These are phyloP conservation scores for Lathyrus oleraceus DNA, from an alignment of 306 rosid species.

Conservation along the genomic window DNA sequence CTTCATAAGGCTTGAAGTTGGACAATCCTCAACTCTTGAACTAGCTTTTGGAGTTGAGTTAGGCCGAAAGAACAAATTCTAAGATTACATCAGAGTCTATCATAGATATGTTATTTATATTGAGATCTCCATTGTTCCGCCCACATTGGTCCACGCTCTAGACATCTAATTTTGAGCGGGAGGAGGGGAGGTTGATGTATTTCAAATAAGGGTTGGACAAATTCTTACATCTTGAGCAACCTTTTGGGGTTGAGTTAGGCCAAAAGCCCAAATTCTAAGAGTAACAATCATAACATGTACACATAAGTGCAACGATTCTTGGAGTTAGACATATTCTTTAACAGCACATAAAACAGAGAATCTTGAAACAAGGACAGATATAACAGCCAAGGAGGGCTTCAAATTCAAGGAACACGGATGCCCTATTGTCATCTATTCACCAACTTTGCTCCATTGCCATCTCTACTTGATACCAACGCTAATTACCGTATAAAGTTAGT, in stretches of 20 bases:
- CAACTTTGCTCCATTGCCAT: neutral
- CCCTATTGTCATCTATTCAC: neutral
- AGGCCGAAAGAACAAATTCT: neutral
- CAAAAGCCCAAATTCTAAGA: neutral
- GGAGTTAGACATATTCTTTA: neutral
- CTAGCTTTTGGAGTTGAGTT: conserved; percentile 7
- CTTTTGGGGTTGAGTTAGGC: neutral
- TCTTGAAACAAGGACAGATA: neutral
- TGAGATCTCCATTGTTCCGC: neutral
- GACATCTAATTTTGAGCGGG: neutral
- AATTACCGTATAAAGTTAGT: neutral
- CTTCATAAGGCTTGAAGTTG: no score
- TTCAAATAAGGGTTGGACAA: neutral
- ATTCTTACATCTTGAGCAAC: neutral
- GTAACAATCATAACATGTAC: neutral
- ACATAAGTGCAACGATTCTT: neutral
- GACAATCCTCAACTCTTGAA: neutral
- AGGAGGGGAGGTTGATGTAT: neutral
- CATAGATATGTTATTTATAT: neutral
- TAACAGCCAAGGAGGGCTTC: neutral
- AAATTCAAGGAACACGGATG: conserved; percentile 2
- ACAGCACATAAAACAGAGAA: conserved; percentile 3
- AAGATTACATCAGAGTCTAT: neutral
- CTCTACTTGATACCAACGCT: neutral
- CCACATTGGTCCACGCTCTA: neutral